phyloP scores from a whole-genome alignment of 2,329 filamentous ascomycete species.

The Penicillium sp. region DNA sequence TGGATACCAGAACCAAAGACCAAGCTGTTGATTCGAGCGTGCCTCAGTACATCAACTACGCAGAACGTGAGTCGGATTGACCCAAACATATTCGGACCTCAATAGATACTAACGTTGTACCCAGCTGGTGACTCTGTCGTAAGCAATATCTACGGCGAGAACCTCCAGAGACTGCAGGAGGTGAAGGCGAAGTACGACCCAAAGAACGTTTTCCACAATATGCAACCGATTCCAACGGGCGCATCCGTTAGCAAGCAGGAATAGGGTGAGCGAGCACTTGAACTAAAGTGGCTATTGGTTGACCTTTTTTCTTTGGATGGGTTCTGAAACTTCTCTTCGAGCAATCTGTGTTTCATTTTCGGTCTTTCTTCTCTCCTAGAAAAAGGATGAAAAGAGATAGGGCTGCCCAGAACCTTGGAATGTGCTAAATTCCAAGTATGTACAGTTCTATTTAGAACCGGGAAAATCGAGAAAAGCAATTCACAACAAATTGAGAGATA shows the following conservation, averaged over 20 bases:
- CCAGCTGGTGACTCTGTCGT: conserved; percentile 32
- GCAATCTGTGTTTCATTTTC: no score
- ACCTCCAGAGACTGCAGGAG: conserved; percentile 39
- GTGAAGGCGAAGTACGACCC: conserved; percentile 50
- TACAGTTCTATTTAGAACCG: background rate
- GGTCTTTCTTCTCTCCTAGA: background rate
- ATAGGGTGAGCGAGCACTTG: background rate
- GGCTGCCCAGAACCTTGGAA: background rate
- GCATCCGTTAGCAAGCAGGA: background rate
- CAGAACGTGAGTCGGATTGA: conserved; percentile 26
- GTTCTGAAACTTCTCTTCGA: background rate
- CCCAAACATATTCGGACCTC: background rate
- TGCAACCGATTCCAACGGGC: conserved; percentile 31
- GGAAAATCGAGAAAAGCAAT: background rate
- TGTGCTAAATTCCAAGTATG: background rate
- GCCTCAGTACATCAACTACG: conserved; percentile 37
- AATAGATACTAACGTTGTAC: conserved; percentile 5
- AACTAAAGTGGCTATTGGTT: background rate
- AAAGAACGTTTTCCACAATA: conserved; percentile 46
- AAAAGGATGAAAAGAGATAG: background rate
- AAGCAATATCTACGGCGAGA: conserved; percentile 45
- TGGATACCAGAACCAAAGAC: conserved; percentile 14
- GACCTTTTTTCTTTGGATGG: no score
- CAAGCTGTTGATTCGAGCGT: conserved; percentile 13
- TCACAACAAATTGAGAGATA: background rate